Conservation (phyloP, 2,329 filamentous ascomycete species). For the Phialophora tarda region DNA sequence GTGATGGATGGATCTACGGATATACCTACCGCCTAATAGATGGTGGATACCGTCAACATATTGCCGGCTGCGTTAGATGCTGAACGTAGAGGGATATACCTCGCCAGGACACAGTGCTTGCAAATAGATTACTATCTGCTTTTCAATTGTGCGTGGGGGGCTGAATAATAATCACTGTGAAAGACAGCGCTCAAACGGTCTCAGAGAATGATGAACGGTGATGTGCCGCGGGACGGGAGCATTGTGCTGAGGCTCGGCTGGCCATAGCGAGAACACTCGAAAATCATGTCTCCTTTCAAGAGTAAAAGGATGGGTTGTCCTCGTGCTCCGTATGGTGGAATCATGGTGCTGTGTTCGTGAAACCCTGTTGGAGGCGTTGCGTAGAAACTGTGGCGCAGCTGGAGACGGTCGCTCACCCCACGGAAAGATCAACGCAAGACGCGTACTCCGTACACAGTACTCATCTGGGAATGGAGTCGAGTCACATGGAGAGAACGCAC, state of each 20-base stretch:
- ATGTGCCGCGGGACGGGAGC: too few relatives aligned
- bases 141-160: neutral
- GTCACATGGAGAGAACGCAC: neutral
- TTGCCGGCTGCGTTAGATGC: too few relatives aligned
- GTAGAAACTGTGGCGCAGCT: neutral
- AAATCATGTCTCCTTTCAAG: neutral
- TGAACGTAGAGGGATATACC: too few relatives aligned
- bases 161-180: neutral
- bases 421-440: neutral
- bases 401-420: neutral
- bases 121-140: neutral
- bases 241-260: too few relatives aligned
- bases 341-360: neutral
- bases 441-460: neutral
- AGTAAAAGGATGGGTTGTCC: neutral
- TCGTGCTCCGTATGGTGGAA: neutral
- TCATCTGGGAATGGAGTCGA: neutral
- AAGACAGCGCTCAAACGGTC: too few relatives aligned
- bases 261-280: too few relatives aligned
- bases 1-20: too few relatives aligned
- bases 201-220: too few relatives aligned
- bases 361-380: neutral
- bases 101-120: too few relatives aligned
- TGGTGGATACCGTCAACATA: too few relatives aligned
- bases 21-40: too few relatives aligned